Evolutionary conservation across 768 basidiomycete genomes (phyloP), one percentile per base, ranked within the genome.

Genomic region (Dacryopinax primogenitus): DNA sequence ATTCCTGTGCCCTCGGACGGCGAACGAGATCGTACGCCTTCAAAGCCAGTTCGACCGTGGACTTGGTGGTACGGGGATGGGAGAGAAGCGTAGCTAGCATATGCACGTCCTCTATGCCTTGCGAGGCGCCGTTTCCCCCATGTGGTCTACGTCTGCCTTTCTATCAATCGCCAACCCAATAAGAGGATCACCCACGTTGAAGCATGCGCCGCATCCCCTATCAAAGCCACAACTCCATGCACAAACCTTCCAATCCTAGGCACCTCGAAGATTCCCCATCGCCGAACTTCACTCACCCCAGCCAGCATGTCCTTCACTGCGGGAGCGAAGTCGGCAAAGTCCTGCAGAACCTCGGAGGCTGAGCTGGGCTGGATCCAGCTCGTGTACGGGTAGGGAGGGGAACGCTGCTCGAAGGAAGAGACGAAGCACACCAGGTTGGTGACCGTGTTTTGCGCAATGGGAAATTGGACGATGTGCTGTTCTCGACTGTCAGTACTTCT

Each of bases 101-200:
- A 63, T 70, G 70, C 18, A 72, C 74, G 61, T 77, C 77, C 63
- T 69, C 82, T n/a, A 82, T 76, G 0, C 81, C 80, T 63, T 80
- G 80, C 2, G 80, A 79, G 1, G 80, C 82, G 1, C 81, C 81
- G 0, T 79, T 76, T 0, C 78, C 81, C 69, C 78, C 74, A 67
- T 80, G 76, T 0, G 80, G 80, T 2, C 76, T 72, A 23, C 41
- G 23, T 15, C 76, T 80, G 80, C 0, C 77, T 79, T 70, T 82
- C 80, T 0, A 80, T 80, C 80, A 73, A 44, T n/a, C 51, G 39
- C 3, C 37, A 12, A n/a, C 1, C 32, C 21, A 34, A 15, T 21
- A 15, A 3, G 16, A 18, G 34, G 1, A 33, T 2, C 3, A 4
- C n/a, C n/a, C 44, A 35, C 21, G 32, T 34, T 41, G 16, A 23